Percentiles rank a stretch among this genome's conserved stretches.
Evolutionary conservation across 257 asterid genomes (phyloP).

Genomic region (Solanum bulbocastanum): DNA sequence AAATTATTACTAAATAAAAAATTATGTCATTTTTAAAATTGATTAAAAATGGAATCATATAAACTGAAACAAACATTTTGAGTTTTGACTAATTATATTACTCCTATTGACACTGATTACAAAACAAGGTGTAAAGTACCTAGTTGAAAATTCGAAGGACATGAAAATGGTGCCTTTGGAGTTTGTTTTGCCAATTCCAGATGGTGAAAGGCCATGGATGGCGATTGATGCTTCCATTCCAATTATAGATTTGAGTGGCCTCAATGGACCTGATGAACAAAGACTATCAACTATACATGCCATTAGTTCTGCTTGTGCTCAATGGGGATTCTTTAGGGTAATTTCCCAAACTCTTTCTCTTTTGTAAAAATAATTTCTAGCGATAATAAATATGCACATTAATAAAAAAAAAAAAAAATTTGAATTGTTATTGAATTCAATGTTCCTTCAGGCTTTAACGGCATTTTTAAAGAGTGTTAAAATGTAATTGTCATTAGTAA

Average conservation of each 20-base stretch:
- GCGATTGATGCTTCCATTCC: neutral
- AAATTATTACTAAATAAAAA: too few species aligned
- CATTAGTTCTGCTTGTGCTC: neutral
- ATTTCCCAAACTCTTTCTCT: neutral
- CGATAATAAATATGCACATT: too few species aligned
- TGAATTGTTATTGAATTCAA: too few species aligned
- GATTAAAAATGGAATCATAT: too few species aligned
- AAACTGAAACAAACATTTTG: too few species aligned
- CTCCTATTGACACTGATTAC: neutral
- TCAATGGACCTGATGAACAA: neutral
- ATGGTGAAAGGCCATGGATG: neutral
- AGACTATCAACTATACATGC: neutral
- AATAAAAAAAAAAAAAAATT: too few species aligned
- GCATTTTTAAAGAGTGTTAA: too few species aligned
- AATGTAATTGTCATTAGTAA: too few species aligned
- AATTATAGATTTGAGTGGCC: neutral
- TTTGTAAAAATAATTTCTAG: too few species aligned
- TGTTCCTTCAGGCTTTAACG: too few species aligned
- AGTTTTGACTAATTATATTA: too few species aligned
- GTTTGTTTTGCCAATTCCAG: neutral
- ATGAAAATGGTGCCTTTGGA: neutral
- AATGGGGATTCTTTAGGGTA: neutral
- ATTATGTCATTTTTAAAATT: too few species aligned
- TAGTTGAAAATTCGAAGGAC: neutral
- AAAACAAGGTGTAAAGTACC: neutral